A percentile compares a stretch with the other conserved stretches of the same genome.
phyloP scores from a whole-genome alignment of 768 basidiomycete species.

The Macrolepiota fuliginosa region DNA sequence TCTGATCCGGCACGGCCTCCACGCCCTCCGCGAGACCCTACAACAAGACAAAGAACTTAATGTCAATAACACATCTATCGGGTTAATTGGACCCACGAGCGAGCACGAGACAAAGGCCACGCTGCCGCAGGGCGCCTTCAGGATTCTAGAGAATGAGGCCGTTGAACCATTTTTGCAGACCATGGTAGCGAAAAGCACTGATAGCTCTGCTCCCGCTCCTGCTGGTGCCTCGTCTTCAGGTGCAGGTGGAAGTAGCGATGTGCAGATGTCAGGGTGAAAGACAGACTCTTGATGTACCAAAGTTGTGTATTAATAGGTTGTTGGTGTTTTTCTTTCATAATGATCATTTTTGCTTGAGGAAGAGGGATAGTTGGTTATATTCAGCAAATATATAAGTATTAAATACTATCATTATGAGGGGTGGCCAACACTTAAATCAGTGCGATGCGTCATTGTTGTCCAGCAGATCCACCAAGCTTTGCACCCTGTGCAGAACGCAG shows the following conservation, averaged over 20 bases:
- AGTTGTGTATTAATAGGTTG: constrained; percentile 7
- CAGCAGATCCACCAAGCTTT: constrained; percentile 1
- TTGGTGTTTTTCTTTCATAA: not conserved
- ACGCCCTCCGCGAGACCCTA: constrained; percentile 93
- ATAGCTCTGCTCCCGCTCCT: constrained; percentile 35
- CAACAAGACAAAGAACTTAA: constrained; percentile 98
- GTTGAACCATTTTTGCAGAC: constrained; percentile 73
- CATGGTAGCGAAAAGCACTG: constrained; percentile 71
- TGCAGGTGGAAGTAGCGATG: constrained; percentile 44
- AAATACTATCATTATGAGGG: not conserved
- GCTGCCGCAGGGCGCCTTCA: constrained; percentile 35
- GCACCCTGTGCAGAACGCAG: constrained; percentile 1
- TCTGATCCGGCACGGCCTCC: constrained; percentile 88
- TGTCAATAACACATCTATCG: constrained; percentile 90
- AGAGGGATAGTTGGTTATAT: not conserved
- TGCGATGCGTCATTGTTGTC: not conserved
- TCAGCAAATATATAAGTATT: not conserved
- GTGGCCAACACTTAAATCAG: not conserved
- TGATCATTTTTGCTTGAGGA: not conserved
- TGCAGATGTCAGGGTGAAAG: constrained; percentile 76
- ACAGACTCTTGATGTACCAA: not conserved
- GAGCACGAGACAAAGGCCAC: constrained; percentile 50
- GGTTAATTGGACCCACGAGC: constrained; percentile 80
- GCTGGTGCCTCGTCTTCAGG: constrained; percentile 24
- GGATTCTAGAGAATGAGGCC: constrained; percentile 36